These are phyloP conservation scores for Phlebopus sp. DNA, from an alignment of 1,284 basidiomycete species.

Conservation along the genomic window DNA sequence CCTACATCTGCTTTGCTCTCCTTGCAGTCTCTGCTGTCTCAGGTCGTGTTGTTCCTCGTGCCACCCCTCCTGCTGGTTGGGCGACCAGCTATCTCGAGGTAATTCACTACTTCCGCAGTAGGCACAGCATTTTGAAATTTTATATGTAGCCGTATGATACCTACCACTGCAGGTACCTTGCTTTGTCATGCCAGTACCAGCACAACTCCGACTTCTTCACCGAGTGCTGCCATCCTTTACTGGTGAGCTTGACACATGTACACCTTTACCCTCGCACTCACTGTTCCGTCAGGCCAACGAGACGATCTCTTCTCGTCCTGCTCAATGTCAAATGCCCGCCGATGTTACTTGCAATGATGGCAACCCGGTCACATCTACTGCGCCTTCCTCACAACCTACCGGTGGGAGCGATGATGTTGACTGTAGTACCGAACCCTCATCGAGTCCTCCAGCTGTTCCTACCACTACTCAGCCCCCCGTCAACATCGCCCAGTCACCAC, in stretches of 20 bases:
- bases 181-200: conserved; percentile 54
- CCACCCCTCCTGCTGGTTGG: conserved; percentile 44
- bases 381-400: conserved; percentile 19
- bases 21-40: conserved; percentile 47
- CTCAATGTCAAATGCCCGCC: conserved; percentile 44
- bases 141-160: conserved; percentile 50
- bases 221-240: conserved; percentile 53
- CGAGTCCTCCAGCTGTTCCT: conserved; percentile 7
- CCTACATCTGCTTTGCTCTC: conserved; percentile 43
- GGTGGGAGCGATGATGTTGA: conserved; percentile 8
- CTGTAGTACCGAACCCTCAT: conserved; percentile 10
- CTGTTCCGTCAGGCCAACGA: conserved; percentile 41
- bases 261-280: background rate
- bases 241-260: conserved; percentile 31
- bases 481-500: conserved; percentile 9
- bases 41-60: conserved; percentile 48
- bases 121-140: conserved; percentile 10
- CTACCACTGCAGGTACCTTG: conserved; percentile 67
- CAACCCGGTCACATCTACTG: conserved; percentile 25
- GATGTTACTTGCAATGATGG: conserved; percentile 8
- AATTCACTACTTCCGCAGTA: conserved; percentile 2
- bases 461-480: conserved; percentile 13
- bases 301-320: conserved; percentile 44
- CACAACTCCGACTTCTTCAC: conserved; percentile 70
- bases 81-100: conserved; percentile 42